Evolutionary conservation across 106 monocot genomes (phyloP).

Genomic region (Acorus calamus): DNA sequence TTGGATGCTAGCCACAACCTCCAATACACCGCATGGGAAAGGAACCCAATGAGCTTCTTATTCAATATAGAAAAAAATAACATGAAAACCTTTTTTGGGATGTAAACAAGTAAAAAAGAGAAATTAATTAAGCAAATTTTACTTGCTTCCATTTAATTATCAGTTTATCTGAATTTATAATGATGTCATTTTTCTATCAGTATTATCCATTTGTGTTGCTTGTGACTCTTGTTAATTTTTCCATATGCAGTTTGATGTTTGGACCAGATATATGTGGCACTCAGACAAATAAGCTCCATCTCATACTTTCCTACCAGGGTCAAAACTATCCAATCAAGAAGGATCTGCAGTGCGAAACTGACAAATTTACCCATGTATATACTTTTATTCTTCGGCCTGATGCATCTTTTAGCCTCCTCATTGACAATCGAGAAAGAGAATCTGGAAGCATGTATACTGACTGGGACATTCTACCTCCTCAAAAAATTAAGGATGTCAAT

Average conservation of each 20-base stretch:
- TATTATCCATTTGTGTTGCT: too few species aligned
- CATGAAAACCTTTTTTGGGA: too few species aligned
- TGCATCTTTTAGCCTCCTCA: conserved; percentile 75
- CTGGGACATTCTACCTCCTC: conserved; percentile 97
- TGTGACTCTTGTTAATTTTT: background rate
- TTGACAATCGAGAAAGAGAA: conserved; percentile 98
- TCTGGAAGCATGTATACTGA: conserved; percentile 95
- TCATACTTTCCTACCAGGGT: conserved; percentile 91
- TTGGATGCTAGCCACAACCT: too few species aligned
- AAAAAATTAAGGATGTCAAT: conserved; percentile 73
- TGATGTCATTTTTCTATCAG: too few species aligned
- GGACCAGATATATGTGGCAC: conserved; percentile 97
- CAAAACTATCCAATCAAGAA: conserved; percentile 96
- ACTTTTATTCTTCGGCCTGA: conserved; percentile 94
- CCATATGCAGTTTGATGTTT: conserved; percentile 78
- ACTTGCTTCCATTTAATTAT: too few species aligned
- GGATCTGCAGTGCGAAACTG: conserved; percentile 88
- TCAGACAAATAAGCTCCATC: conserved; percentile 94
- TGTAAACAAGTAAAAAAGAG: too few species aligned
- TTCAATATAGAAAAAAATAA: too few species aligned
- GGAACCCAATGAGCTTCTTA: too few species aligned
- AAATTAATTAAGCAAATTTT: too few species aligned
- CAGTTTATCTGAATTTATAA: too few species aligned
- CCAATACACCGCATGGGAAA: too few species aligned
- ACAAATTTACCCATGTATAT: conserved; percentile 90